Percentiles rank a stretch among this genome's conserved stretches.
These are phyloP conservation scores for Paspalum notatum DNA, from an alignment of 176 grass and related monocot genomes.

Conservation along the genomic window DNA sequence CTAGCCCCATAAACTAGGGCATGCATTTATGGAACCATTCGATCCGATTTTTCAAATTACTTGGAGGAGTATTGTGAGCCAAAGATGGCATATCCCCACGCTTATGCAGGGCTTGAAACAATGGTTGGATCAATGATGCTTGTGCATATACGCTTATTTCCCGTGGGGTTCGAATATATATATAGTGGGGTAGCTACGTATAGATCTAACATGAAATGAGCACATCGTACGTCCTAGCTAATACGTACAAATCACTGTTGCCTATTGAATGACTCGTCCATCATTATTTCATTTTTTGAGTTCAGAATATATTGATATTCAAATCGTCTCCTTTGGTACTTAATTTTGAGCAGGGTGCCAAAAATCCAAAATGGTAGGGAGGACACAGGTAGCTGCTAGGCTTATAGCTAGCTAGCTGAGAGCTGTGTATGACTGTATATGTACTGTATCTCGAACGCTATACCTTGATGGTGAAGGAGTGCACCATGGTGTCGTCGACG, in stretches of 20 bases:
- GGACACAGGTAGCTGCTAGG: no score
- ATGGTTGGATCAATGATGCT: background rate
- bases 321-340: background rate
- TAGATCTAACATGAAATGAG: constrained; percentile 39
- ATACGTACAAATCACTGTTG: background rate
- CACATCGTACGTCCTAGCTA: background rate
- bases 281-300: background rate
- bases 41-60: background rate
- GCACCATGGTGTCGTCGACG: constrained; percentile 71
- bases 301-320: background rate
- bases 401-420: no score
- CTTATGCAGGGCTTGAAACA: background rate
- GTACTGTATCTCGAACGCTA: no score
- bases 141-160: background rate
- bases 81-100: constrained; percentile 23
- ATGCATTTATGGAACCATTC: constrained; percentile 6
- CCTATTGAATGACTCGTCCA: constrained; percentile 21
- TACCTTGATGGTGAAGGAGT: constrained; percentile 98
- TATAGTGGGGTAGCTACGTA: constrained; percentile 5
- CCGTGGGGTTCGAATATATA: background rate
- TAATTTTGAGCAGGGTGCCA: no score
- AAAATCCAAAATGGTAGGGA: no score
- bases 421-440: no score
- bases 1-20: background rate
- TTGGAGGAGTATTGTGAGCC: background rate